Evolutionary conservation across 805 yeast species (phyloP).

Genomic region (Pichia manshurica): DNA sequence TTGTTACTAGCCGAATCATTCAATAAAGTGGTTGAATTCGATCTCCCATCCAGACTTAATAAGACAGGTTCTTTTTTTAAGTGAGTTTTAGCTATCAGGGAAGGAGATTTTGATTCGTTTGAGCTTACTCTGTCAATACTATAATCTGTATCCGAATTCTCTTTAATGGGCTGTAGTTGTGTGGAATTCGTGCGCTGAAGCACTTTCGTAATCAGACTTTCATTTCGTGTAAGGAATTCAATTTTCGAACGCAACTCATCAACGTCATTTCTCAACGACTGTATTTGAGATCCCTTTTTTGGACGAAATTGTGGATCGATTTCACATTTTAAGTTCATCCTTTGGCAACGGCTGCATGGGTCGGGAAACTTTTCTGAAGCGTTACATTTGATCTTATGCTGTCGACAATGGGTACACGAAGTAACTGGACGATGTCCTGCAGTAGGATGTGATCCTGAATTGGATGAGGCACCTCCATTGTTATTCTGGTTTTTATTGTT

Average conservation of each 20-base stretch:
- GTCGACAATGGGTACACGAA: constrained; percentile 90
- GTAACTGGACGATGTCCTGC: constrained; percentile 82
- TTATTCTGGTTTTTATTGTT: constrained; percentile 9
- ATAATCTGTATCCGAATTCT: neutral
- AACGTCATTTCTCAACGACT: constrained; percentile 75
- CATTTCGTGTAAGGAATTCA: constrained; percentile 60
- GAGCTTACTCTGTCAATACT: neutral
- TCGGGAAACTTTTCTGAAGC: constrained; percentile 78
- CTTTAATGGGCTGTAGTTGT: constrained; percentile 1
- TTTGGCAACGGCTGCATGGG: constrained; percentile 77
- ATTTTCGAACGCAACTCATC: constrained; percentile 72
- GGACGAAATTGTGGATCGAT: constrained; percentile 91
- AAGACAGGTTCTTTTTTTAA: constrained; percentile 41
- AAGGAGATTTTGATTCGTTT: constrained; percentile 7
- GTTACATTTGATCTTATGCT: constrained; percentile 89
- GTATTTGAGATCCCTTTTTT: constrained; percentile 86
- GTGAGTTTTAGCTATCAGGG: constrained; percentile 35
- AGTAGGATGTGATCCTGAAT: constrained; percentile 8
- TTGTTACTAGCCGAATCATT: constrained; percentile 41
- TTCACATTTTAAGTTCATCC: constrained; percentile 75
- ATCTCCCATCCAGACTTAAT: constrained; percentile 29
- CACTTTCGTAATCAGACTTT: constrained; percentile 61
- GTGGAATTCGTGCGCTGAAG: constrained; percentile 34
- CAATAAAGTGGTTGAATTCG: constrained; percentile 29
- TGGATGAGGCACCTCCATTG: too few relatives aligned